Conservation (phyloP, 345 rosid species). For the Eucalyptus viminalis region DNA sequence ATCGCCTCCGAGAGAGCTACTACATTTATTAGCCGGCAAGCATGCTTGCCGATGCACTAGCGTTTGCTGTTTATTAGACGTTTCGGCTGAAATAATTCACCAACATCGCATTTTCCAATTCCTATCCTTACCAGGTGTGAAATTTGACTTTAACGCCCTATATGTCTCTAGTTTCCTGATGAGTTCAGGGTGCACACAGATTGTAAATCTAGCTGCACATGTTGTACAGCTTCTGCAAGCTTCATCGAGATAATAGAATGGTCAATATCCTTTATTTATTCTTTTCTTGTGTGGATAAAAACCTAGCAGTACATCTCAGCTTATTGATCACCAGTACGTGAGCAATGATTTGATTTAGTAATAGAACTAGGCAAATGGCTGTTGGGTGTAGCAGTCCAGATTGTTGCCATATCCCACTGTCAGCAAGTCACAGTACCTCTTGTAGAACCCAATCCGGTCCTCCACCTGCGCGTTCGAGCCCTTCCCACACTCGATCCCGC, state of each 20-base stretch:
- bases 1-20: background rate
- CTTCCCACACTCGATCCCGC: slow-evolving; percentile 1
- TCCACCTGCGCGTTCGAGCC: background rate
- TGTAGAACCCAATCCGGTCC: slow-evolving; percentile 4
- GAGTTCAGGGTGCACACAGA: background rate
- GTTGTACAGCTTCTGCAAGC: background rate
- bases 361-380: background rate
- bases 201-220: background rate
- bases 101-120: background rate
- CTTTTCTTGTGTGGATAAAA: background rate
- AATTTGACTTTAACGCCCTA: background rate
- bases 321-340: background rate
- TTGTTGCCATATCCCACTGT: background rate
- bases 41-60: background rate
- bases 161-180: background rate
- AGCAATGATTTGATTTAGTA: background rate
- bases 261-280: background rate
- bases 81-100: background rate
- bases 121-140: background rate
- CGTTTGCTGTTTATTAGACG: background rate
- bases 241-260: background rate
- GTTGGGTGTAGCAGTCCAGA: background rate
- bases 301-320: background rate
- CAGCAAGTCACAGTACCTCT: slow-evolving; percentile 1
- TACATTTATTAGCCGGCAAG: background rate